phyloP scores from a whole-genome alignment of 768 basidiomycete species.

The Podaxis mareebaensis region DNA sequence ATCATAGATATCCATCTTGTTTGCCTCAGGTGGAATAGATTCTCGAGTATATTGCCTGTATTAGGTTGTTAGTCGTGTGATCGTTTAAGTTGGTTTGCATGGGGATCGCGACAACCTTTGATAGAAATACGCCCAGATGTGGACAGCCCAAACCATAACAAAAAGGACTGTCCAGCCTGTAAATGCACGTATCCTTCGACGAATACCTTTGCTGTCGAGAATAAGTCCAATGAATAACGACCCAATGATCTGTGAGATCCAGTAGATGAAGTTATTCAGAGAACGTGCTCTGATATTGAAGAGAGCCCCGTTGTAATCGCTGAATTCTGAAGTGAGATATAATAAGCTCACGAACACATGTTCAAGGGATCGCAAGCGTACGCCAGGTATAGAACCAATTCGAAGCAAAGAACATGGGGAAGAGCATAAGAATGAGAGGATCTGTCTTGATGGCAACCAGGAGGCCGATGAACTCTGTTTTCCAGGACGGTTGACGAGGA shows the following conservation, averaged over 20 bases:
- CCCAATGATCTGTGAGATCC: conserved; percentile 77
- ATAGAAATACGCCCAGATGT: conserved; percentile 78
- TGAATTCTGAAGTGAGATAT: conserved; percentile 56
- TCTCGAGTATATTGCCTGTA: conserved; percentile 58
- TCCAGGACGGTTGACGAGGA: conserved; percentile 75
- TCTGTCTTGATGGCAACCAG: conserved; percentile 69
- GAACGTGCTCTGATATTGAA: conserved; percentile 81
- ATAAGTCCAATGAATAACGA: conserved; percentile 69
- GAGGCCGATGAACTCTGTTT: conserved; percentile 68
- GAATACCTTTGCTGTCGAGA: conserved; percentile 56
- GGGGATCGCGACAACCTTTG: conserved; percentile 53
- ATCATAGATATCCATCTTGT: conserved; percentile 62
- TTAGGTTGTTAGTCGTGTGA: conserved; percentile 17
- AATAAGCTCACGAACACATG: conserved; percentile 7
- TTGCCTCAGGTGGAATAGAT: conserved; percentile 36
- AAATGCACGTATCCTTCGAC: conserved; percentile 72
- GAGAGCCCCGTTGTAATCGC: conserved; percentile 75
- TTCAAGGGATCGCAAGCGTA: conserved; percentile 33
- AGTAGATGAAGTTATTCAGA: conserved; percentile 79
- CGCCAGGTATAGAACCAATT: conserved; percentile 91
- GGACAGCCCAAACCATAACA: conserved; percentile 63
- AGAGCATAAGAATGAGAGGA: conserved; percentile 69
- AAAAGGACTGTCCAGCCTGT: conserved; percentile 65
- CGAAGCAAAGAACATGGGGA: conserved; percentile 84
- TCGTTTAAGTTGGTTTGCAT: background rate